Base-by-base conservation (phyloP, 2,329 filamentous ascomycete species). In the Hortaea sp. region DNA sequence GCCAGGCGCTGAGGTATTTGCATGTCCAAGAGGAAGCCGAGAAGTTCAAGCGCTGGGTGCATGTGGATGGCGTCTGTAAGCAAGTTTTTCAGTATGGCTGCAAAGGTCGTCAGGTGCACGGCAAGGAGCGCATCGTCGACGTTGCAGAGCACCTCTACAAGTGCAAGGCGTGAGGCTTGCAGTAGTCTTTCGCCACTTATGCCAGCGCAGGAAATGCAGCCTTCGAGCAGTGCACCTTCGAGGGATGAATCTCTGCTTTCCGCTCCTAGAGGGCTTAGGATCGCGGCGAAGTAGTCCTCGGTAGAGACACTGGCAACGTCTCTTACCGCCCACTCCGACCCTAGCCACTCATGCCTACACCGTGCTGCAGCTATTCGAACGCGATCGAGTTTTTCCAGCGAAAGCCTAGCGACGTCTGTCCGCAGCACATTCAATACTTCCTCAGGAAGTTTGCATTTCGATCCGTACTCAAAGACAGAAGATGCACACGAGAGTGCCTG, bases 341-440 rank as follows among this genome's bases (percentile, higher is more conserved):
- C 39, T 7, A 53, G 32, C 13, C 45, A 37, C 42, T 40, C 38
- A 31, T 11, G 49, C 28, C 50, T 45, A 35, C 51, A 73, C 30
- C 70, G 66, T 50, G 83, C 79, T 1, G 82, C 84, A 52, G 79
- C 76, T 0, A 78, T 70, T 27, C 92, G 80, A 12, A 97, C 84
- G 51, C 87, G 85, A 63, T 97, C 90, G 1, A 97, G 74, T 62
- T 94, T 95, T 66, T 98, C 92, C 0, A 85, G 78, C 2, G 88
- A 82, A 10, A 97, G 73, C 1, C 88, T 78, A 30, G 86, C 69
- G 6, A 64, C 54, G 29, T 62, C 60, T 5, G 46, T 51, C 13
- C 51, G 42, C 9, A 65, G 48, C 5, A 49, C 39, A 6, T 13
- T 29, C 3, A 39, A 27, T 29, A 29, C 20, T 32, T 5, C 44